Conservation (phyloP, 805 yeast genomes). For the Kurtzmaniella fragi region DNA sequence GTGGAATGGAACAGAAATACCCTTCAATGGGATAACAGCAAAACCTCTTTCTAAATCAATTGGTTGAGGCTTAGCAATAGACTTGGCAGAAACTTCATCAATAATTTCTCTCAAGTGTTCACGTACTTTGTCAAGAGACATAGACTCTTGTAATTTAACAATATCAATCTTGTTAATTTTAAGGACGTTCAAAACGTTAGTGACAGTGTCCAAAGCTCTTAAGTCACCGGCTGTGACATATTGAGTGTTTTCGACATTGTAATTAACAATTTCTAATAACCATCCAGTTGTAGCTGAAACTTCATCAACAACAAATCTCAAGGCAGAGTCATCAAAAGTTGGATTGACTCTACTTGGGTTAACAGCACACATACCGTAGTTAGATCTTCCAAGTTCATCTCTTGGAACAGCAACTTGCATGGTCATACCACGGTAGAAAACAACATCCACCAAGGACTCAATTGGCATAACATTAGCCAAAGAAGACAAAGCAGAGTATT, state of each 20-base stretch:
- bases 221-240: conserved; percentile 99
- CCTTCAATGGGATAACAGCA: conserved; percentile 96
- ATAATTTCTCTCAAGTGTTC: conserved; percentile 86
- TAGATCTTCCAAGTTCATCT: conserved; percentile 90
- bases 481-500: conserved; percentile 95
- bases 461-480: conserved; percentile 98
- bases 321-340: conserved; percentile 88
- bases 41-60: conserved; percentile 96
- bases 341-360: conserved; percentile 91
- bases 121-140: conserved; percentile 84
- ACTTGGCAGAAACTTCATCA: conserved; percentile 75
- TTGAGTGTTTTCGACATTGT: conserved; percentile 96
- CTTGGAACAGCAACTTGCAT: conserved; percentile 99
- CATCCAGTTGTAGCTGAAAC: conserved; percentile 80
- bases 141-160: conserved; percentile 73
- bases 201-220: conserved; percentile 87
- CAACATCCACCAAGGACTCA: conserved; percentile 94
- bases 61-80: conserved; percentile 90
- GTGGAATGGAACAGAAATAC: conserved; percentile 99
- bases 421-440: conserved; percentile 99
- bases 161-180: conserved; percentile 93
- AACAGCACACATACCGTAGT: conserved; percentile 98
- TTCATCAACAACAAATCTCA: conserved; percentile 89
- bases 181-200: conserved; percentile 88
- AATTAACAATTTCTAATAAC: conserved; percentile 97